Evolutionary conservation across 2,329 filamentous ascomycete genomes (phyloP).

Genomic region (Xylariaceae sp.): DNA sequence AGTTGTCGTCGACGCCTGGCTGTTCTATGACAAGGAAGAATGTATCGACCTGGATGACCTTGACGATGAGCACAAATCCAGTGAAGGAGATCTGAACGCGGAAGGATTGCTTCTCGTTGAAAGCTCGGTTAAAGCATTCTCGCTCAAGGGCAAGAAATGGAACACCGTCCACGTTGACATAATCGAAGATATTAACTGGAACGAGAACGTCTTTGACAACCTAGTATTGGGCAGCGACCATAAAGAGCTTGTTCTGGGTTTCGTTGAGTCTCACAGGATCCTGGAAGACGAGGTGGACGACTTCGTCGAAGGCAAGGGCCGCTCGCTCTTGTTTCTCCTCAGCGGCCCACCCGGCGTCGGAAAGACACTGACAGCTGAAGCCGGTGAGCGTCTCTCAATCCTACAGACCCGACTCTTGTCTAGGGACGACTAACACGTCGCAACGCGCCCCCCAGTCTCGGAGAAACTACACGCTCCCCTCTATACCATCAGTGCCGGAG

Average conservation of each 20-base stretch:
- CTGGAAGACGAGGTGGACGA: slow-evolving; percentile 23
- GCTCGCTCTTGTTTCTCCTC: slow-evolving; percentile 29
- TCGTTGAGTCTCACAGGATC: slow-evolving; percentile 28
- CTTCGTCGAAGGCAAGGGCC: slow-evolving; percentile 28
- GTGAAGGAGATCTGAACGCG: no score
- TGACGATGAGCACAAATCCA: no score
- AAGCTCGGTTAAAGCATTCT: slow-evolving; percentile 31
- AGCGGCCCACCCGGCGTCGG: slow-evolving; percentile 30
- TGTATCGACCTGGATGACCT: no score
- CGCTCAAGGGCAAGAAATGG: slow-evolving; percentile 29
- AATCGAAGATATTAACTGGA: slow-evolving; percentile 25
- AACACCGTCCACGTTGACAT: slow-evolving; percentile 19
- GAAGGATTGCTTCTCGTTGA: no score
- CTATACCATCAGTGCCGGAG: slow-evolving; percentile 31
- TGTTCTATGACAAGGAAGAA: no score
- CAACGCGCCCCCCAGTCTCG: no score
- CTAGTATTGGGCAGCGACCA: slow-evolving; percentile 28
- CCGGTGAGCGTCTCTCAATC: no score
- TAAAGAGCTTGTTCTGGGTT: slow-evolving; percentile 31
- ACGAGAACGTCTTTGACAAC: slow-evolving; percentile 28
- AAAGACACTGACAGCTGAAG: slow-evolving; percentile 32
- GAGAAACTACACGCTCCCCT: slow-evolving; percentile 31
- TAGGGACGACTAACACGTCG: no score
- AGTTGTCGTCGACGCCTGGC: no score
- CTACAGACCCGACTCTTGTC: no score